Evolutionary conservation across 2,329 filamentous ascomycete genomes (phyloP), one percentile per base, ranked within the genome.

Genomic region (Fusarium musae): DNA sequence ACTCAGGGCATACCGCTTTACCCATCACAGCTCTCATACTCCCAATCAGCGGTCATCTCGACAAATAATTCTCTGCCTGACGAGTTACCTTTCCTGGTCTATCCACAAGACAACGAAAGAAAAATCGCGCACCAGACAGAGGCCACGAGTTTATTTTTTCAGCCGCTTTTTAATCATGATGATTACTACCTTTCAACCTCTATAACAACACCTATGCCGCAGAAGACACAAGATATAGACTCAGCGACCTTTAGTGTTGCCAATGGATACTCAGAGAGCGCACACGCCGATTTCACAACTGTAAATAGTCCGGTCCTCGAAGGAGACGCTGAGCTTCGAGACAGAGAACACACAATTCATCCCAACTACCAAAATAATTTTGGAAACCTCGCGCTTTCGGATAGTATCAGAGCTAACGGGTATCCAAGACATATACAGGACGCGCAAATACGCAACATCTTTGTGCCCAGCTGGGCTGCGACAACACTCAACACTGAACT

Each of bases 11-110:
- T 21, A 2, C 23, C 34, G 0, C 1, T 42, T 2, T 32, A 19
- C 16, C 6, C 19, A 1, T 17, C 46, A 12, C 39, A 47, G 19
- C 6, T 46, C 3, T 2, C 19, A 3, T 6, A 17, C 12, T 36
- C 40, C 5, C n/a, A 30, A 0, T 6, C 28, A 6, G 9, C 17
- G 0, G 21, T 17, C 1, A 4, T 4, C 3, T 15, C 11, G 13
- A 4, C 32, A 1, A 17, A 9, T 0, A 10, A 17, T 7, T 3
- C 15, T 15, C 13, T 2, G 0, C 19, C 0, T 0, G 4, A 6
- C 5, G 39, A 10, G 3, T 8, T 32, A 3, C 12, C 26, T 21
- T 1, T 11, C 1, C 2, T 23, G 9, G 11, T 2, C 0, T 4
- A 13, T 2, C 8, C n/a, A 3, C 28, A 6, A 1, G 3, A n/a